Evolutionary conservation across 176 grass and related monocot species (phyloP).

Genomic region (Paspalum vaginatum): DNA sequence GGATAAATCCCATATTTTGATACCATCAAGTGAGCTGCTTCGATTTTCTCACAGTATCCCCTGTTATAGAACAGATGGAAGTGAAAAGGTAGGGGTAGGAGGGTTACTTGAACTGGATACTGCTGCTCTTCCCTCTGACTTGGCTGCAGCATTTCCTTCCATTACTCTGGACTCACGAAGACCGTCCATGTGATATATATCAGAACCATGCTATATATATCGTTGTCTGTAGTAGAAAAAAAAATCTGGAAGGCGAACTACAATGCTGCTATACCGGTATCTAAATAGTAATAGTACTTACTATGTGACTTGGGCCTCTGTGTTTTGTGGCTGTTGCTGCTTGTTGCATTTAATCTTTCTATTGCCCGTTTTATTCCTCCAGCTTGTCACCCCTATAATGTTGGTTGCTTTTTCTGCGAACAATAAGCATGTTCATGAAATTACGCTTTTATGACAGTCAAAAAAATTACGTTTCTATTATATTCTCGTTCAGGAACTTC

Average conservation of each 20-base stretch:
- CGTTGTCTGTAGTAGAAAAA: neutral
- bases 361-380: neutral
- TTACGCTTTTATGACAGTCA: neutral
- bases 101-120: slow-evolving; percentile 78
- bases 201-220: neutral
- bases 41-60: slow-evolving; percentile 81
- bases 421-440: neutral
- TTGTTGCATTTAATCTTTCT: neutral
- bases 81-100: slow-evolving; percentile 60
- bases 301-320: neutral
- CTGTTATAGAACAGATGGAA: slow-evolving; percentile 66
- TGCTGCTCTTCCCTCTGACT: slow-evolving; percentile 71
- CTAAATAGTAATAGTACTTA: neutral
- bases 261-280: neutral
- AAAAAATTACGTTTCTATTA: no score
- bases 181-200: slow-evolving; percentile 43
- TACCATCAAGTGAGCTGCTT: slow-evolving; percentile 60
- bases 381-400: neutral
- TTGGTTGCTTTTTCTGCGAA: neutral
- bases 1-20: slow-evolving; percentile 35
- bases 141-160: slow-evolving; percentile 50
- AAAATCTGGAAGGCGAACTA: neutral
- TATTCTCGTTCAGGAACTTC: no score
- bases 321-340: neutral
- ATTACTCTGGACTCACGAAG: slow-evolving; percentile 44